These are phyloP conservation scores for Nicotiana attenuata DNA, from an alignment of 257 asterid genomes.

Conservation along the genomic window DNA sequence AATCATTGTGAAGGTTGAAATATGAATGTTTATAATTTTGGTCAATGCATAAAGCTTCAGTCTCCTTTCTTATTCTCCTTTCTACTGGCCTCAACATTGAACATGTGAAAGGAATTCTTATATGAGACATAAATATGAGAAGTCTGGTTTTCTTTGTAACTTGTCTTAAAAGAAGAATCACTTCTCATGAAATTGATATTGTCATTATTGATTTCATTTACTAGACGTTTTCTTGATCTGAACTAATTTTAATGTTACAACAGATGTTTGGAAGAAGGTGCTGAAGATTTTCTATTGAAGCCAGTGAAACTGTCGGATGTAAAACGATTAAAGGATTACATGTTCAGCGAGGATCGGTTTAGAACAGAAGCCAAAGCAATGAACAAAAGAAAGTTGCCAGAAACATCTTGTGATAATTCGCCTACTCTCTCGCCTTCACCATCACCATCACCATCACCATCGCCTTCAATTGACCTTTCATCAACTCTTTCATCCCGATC, in stretches of 20 bases:
- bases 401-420: constrained; percentile 18
- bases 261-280: constrained; percentile 95
- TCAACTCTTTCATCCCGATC: constrained; percentile 15
- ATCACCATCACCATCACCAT: constrained; percentile 18
- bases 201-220: background rate
- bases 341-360: constrained; percentile 57
- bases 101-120: no score
- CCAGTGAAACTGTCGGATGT: constrained; percentile 79
- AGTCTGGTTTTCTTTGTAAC: background rate
- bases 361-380: constrained; percentile 26
- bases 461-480: constrained; percentile 26
- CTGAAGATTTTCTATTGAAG: constrained; percentile 84
- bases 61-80: no score
- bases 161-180: background rate
- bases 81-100: no score
- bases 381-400: constrained; percentile 62
- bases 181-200: background rate
- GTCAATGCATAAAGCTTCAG: no score
- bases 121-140: background rate
- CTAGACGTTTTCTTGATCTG: background rate
- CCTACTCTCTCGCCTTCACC: constrained; percentile 19
- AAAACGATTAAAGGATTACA: constrained; percentile 55
- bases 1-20: background rate
- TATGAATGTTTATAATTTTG: background rate
- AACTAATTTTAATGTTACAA: background rate